Evolutionary conservation across 345 rosid genomes (phyloP), one percentile per base, ranked within the genome.

Genomic region (Anastatica hierochuntica): DNA sequence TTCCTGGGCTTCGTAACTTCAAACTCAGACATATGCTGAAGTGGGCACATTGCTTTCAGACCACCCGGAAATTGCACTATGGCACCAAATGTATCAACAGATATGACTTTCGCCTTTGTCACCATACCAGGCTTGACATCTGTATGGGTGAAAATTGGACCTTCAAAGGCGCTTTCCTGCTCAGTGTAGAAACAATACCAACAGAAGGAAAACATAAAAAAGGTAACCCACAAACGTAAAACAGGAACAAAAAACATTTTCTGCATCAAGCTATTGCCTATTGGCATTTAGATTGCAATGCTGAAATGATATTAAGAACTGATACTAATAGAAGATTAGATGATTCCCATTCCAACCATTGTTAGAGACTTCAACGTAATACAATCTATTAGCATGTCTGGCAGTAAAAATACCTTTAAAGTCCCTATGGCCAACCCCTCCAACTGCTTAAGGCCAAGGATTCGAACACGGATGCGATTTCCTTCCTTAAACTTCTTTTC

Each of bases 101-200:
- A 74, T 54, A 78, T 60, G 51, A 92, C 55, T 74, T 83, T 88
- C 40, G 90, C 96, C 73, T 74, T 79, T 35, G 79, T 74, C 63
- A 83, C 87, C 96, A 92, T 85, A 61, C 98, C 98, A 54, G 98
- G 94, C 75, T 84, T 85, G 45, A 88, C 96, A 68, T 92, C 98
- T 11, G 94, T 81, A 73, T 92, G 98, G 58, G 84, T 81, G 71
- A 85, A 83, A 12, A 83, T 90, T 43, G 82, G 74, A n/a, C 94
- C 97, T 75, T 88, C 94, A 79, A 92, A 81, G 61, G 95, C 95
- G 55, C 88, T 85, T 53, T 84, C 90, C 97, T 92, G 81, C 53
- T 73, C 65, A 52, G n/a, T 34, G 54, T 26, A 49, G 67, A 68
- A 46, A 48, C 42, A 64, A 14, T 16, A 60, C 19, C 35, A 30